These are phyloP conservation scores for Favolaschia claudopus DNA, from an alignment of 768 basidiomycete species.

Conservation along the genomic window DNA sequence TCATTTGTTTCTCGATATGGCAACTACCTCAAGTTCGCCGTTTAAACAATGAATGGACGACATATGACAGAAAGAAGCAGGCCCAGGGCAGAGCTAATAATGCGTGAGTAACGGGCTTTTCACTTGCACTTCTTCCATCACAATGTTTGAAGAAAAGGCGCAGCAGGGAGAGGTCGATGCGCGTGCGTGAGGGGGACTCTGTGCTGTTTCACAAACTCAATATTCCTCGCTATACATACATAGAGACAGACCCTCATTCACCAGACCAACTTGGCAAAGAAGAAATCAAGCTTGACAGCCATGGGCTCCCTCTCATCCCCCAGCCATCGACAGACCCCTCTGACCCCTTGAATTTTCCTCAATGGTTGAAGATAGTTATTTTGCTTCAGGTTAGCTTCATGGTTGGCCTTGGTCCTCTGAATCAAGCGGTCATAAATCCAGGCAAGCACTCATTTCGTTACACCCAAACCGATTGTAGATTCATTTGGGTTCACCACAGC, in stretches of 20 bases:
- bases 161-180: constrained; percentile 18
- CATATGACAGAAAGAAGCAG: too few relatives aligned
- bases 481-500: constrained; percentile 12
- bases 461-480: neutral
- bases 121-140: too few relatives aligned
- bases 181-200: constrained; percentile 3
- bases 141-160: too few relatives aligned
- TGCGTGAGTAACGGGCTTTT: too few relatives aligned
- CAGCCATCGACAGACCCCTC: constrained; percentile 34
- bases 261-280: constrained; percentile 8
- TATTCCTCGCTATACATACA: neutral
- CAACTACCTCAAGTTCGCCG: too few relatives aligned
- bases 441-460: neutral
- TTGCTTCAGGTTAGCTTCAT: constrained; percentile 29
- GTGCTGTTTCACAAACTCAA: neutral
- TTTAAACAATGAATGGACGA: too few relatives aligned
- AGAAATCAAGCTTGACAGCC: constrained; percentile 25
- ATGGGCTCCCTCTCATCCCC: constrained; percentile 36
- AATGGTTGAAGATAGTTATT: constrained; percentile 29
- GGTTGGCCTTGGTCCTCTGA: constrained; percentile 26
- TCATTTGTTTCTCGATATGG: too few relatives aligned
- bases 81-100: too few relatives aligned
- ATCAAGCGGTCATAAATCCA: constrained; percentile 30
- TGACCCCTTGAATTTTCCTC: constrained; percentile 32
- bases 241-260: constrained; percentile 16